A percentile compares a stretch with the other conserved stretches of the same genome.
Conservation (phyloP, 2,329 filamentous ascomycete genomes). For the Fusarium nygamai region DNA sequence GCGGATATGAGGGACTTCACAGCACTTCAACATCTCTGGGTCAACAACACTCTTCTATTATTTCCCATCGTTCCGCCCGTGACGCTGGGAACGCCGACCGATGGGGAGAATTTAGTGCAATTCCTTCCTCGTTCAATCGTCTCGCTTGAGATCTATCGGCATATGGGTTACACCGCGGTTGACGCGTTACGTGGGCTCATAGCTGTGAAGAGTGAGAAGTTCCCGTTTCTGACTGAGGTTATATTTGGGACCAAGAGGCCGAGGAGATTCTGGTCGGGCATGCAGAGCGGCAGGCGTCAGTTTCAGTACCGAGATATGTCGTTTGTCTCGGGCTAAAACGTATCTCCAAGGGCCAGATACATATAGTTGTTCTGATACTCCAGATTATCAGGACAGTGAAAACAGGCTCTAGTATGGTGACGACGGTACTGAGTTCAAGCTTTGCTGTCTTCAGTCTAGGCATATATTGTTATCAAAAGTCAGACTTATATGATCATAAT, state of each 20-base stretch:
- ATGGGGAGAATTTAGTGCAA: background rate
- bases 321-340: background rate
- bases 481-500: background rate
- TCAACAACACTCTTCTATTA: background rate
- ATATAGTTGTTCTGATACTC: no score
- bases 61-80: background rate
- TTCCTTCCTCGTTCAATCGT: background rate
- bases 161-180: fast-evolving
- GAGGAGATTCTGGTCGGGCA: background rate
- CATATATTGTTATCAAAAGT: background rate
- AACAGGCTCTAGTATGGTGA: no score
- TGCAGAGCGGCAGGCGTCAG: background rate
- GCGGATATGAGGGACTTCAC: background rate
- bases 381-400: no score
- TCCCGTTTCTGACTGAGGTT: background rate
- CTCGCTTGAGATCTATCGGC: background rate
- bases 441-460: background rate
- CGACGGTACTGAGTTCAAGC: background rate
- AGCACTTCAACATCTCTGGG: background rate
- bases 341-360: background rate
- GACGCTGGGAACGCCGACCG: background rate
- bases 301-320: background rate
- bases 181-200: background rate
- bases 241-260: background rate
- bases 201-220: background rate